Evolutionary conservation across 179 eudicot genomes (phyloP).

Genomic region (Vitellaria paradoxa): DNA sequence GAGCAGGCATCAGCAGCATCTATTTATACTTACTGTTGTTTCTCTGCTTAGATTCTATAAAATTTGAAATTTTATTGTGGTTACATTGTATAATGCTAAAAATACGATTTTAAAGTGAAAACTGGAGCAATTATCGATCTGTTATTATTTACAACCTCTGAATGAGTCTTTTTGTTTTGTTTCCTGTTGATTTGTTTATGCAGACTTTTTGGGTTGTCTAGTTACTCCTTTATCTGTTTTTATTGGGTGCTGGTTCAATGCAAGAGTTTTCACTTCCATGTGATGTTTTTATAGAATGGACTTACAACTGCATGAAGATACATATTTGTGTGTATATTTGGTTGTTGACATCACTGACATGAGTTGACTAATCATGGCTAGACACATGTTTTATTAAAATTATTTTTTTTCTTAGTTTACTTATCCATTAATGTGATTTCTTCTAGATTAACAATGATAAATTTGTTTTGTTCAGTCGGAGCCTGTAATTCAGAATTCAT

Average conservation of each 20-base stretch:
- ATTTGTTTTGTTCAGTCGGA: slow-evolving; percentile 4
- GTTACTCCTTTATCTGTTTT: neutral
- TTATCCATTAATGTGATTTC: neutral
- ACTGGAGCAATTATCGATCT: neutral
- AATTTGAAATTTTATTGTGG: neutral
- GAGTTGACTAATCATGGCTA: neutral
- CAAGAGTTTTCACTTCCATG: neutral
- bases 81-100: neutral
- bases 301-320: neutral
- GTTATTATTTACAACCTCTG: neutral
- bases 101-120: neutral
- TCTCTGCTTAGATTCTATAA: neutral
- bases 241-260: neutral
- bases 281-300: neutral
- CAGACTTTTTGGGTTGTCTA: neutral
- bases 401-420: neutral
- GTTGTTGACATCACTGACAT: neutral
- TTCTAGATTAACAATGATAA: neutral
- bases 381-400: neutral
- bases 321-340: neutral
- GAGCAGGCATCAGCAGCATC: neutral
- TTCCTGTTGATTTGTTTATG: neutral
- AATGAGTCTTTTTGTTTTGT: neutral
- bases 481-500: slow-evolving; percentile 5
- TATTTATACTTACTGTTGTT: neutral